phyloP scores from a whole-genome alignment of 1,284 basidiomycete genomes.

The Rhizopogon hawkerae region DNA sequence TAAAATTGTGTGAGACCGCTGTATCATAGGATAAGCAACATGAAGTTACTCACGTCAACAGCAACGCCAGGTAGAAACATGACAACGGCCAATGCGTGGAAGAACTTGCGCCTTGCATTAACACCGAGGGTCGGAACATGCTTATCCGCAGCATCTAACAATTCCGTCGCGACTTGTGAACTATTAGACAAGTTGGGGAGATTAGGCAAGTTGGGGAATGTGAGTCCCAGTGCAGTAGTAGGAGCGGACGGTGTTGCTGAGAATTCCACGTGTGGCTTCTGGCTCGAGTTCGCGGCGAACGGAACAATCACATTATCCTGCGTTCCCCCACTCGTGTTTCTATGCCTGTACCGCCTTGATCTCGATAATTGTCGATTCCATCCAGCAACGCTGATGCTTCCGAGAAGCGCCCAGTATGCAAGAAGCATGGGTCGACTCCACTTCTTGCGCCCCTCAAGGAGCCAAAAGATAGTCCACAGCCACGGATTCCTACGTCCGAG shows the following conservation, averaged over 20 bases:
- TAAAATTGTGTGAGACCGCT: constrained; percentile 9
- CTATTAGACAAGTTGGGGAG: constrained; percentile 45
- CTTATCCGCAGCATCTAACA: constrained; percentile 82
- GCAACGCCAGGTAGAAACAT: constrained; percentile 96
- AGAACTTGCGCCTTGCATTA: constrained; percentile 96
- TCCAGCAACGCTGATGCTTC: constrained; percentile 78
- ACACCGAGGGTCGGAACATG: constrained; percentile 82
- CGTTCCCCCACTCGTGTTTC: constrained; percentile 26
- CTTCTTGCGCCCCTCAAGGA: constrained; percentile 64
- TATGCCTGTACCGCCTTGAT: constrained; percentile 56
- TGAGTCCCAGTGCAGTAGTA: constrained; percentile 31
- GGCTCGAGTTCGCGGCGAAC: constrained; percentile 16
- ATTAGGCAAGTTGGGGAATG: constrained; percentile 47
- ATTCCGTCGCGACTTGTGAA: constrained; percentile 66
- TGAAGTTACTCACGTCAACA: constrained; percentile 66
- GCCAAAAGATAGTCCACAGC: constrained; percentile 74
- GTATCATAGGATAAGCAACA: constrained; percentile 7
- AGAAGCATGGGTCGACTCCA: constrained; percentile 83
- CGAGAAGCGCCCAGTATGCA: constrained; percentile 79
- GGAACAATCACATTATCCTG: constrained; percentile 30
- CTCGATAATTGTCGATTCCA: constrained; percentile 87
- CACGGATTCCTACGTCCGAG: constrained; percentile 82
- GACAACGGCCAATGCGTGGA: constrained; percentile 90
- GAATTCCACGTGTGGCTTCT: constrained; percentile 18
- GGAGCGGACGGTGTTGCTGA: constrained; percentile 16